phyloP scores from a whole-genome alignment of 2,329 filamentous ascomycete genomes.

The Penicillium sp. region DNA sequence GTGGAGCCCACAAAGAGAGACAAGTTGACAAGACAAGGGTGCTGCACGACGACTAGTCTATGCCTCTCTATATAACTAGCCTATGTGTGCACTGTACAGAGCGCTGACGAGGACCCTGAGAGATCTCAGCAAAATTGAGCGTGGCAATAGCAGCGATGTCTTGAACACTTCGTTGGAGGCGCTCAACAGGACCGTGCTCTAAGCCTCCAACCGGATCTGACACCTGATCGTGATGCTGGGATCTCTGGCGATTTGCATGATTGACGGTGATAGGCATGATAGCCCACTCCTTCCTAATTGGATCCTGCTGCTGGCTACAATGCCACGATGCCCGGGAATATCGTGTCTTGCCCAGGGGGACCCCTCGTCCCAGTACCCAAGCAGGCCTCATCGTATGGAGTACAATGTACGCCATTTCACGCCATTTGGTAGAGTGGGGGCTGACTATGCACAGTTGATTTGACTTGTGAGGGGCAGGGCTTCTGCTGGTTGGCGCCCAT shows the following conservation, averaged over 20 bases:
- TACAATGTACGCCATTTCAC: not conserved
- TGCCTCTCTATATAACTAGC: too few relatives aligned
- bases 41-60: too few relatives aligned
- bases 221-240: constrained; percentile 18
- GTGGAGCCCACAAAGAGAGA: constrained; percentile 4
- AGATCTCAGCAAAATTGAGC: not conserved
- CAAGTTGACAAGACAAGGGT: not conserved
- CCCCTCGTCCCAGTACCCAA: not conserved
- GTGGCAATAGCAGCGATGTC: constrained; percentile 17
- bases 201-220: constrained; percentile 19
- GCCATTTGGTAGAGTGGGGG: constrained; percentile 8
- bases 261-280: not conserved
- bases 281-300: constrained; percentile 14
- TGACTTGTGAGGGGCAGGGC: constrained; percentile 7
- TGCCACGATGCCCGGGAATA: constrained; percentile 8
- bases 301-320: constrained; percentile 15
- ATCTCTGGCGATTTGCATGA: not conserved
- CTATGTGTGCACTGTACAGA: too few relatives aligned
- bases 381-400: not conserved
- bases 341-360: constrained; percentile 8
- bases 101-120: too few relatives aligned
- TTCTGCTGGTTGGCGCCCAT: constrained; percentile 2
- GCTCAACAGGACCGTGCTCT: constrained; percentile 15
- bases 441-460: constrained; percentile 10
- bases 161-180: not conserved